Conservation (phyloP, 2,329 filamentous ascomycete species). For the Ploettnerulaceae sp. region DNA sequence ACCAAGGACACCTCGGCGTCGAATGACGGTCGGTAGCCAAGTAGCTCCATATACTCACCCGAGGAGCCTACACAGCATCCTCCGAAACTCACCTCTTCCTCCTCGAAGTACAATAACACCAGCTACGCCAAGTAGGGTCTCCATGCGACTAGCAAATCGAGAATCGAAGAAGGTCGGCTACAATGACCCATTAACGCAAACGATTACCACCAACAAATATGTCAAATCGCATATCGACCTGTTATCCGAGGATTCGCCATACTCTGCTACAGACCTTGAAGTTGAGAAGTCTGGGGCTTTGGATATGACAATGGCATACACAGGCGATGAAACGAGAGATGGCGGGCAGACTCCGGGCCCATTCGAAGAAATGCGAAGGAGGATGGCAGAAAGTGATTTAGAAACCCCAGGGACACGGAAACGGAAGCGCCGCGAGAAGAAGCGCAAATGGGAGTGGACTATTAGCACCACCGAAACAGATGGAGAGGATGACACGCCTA, state of each 20-base stretch:
- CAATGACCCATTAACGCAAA: slow-evolving; percentile 57
- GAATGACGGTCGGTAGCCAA: slow-evolving; percentile 34
- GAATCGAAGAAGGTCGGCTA: slow-evolving; percentile 49
- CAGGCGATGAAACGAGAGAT: slow-evolving; percentile 51
- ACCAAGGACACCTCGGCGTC: slow-evolving; percentile 38
- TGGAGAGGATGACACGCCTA: slow-evolving; percentile 35
- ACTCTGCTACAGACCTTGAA: slow-evolving; percentile 26
- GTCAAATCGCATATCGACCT: slow-evolving; percentile 60
- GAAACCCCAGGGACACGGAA: slow-evolving; percentile 39
- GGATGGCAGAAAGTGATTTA: slow-evolving; percentile 44
- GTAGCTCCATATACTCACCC: slow-evolving; percentile 53
- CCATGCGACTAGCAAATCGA: slow-evolving; percentile 49
- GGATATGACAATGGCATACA: slow-evolving; percentile 48
- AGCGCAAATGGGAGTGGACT: slow-evolving; percentile 62
- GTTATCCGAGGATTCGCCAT: slow-evolving; percentile 47
- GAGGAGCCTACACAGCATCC: slow-evolving; percentile 55
- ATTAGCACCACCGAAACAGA: slow-evolving; percentile 40
- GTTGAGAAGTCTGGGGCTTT: slow-evolving; percentile 39
- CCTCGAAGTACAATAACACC: slow-evolving; percentile 47
- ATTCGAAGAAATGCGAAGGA: slow-evolving; percentile 57
- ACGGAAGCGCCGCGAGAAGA: slow-evolving; percentile 52
- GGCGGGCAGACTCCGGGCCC: slow-evolving; percentile 59
- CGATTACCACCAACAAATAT: slow-evolving; percentile 59
- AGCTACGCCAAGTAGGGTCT: slow-evolving; percentile 49
- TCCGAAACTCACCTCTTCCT: slow-evolving; percentile 61